Evolutionary conservation across 345 rosid genomes (phyloP).

Genomic region (Garcia nutans): DNA sequence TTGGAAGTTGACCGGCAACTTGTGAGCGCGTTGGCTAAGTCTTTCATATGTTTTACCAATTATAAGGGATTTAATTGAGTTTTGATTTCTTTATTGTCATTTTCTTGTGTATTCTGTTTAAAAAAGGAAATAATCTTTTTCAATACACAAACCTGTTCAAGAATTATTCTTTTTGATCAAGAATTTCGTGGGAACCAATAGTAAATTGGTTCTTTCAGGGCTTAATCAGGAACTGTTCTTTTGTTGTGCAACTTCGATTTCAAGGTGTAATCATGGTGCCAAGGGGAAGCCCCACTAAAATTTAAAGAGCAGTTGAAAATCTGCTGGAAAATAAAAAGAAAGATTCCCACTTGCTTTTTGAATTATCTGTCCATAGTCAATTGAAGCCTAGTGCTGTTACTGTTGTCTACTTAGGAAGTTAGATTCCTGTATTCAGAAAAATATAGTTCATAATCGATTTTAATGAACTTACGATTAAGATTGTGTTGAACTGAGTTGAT

Average conservation of each 20-base stretch:
- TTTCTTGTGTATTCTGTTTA: too few relatives aligned
- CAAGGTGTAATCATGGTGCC: neutral
- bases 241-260: neutral
- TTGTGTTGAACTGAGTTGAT: too few relatives aligned
- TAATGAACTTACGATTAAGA: too few relatives aligned
- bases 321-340: too few relatives aligned
- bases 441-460: too few relatives aligned
- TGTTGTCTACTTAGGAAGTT: neutral
- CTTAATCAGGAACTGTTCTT: neutral
- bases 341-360: neutral
- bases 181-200: neutral
- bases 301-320: neutral
- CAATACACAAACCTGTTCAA: neutral
- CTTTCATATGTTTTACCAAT: neutral
- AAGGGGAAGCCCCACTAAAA: neutral
- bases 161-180: neutral
- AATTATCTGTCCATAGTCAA: neutral
- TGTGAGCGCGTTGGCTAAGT: neutral
- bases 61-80: too few relatives aligned
- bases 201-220: neutral
- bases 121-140: neutral
- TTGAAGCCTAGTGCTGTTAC: neutral
- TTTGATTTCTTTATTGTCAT: too few relatives aligned
- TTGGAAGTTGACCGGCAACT: neutral
- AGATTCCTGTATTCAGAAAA: too few relatives aligned